Base-by-base conservation (phyloP, 257 asterid species). In the Ehretia macrophylla region DNA sequence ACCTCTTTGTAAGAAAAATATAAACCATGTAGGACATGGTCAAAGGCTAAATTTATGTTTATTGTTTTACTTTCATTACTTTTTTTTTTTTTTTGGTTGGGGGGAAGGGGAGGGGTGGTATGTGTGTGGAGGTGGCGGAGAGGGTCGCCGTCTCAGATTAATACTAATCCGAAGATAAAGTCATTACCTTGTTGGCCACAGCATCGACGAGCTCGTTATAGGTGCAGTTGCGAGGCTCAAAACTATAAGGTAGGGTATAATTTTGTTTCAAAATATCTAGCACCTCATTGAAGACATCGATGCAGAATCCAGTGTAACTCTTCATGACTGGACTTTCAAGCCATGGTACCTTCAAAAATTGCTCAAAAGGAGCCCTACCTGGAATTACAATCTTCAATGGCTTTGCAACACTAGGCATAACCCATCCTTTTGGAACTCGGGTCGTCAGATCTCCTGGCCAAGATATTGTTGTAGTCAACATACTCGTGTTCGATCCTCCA, bases 341-440 rank as follows among this genome's bases (percentile, higher is more conserved):
- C 56, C 54, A 17, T 23, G 63, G 32, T 17, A 76, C 64, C 69
- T 59, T 39, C n/a, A 76, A 72, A 64, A 71, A 76, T 8, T 52
- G 51, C 14, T 62, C 51, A 14, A 68, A 68, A 40, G 40, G 5
- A 12, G 57, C 52, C 50, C 52, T 23, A 5, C 59, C 67, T 1
- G 78, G 81, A 64, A 76, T 66, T 45, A 75, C 81, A 61, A 76
- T 76, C n/a, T 10, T 68, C 64, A 76, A 39, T 42, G 77, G 78
- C 27, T 55, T 32, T 68, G 51, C 56, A 60, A 50, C 58, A 37
- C 70, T 72, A 13, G 81, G 82, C 68, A 68, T 64, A 51, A 64
- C 61, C 84, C 81, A 74, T 14, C 84, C 84, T 56, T 58, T 78
- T 3, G 83, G 83, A 22, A 46, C 60, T 58, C 75, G 63, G n/a